phyloP scores from a whole-genome alignment of 257 asterid species.

The Dorcoceras hygrometricum region DNA sequence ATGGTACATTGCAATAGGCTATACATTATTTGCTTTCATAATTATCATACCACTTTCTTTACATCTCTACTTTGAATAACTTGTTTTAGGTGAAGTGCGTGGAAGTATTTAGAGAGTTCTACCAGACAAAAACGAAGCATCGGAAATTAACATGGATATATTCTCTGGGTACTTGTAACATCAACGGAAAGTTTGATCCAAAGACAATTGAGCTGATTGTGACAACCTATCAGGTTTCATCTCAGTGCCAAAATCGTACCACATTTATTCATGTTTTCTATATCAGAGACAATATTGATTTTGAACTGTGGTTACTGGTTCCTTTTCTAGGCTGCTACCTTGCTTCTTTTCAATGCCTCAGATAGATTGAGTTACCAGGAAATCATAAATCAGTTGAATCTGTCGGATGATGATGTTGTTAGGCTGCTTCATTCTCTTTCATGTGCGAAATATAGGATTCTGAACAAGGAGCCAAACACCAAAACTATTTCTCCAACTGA shows the following conservation, averaged over 20 bases:
- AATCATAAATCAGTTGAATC: slow-evolving; percentile 80
- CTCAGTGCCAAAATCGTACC: slow-evolving; percentile 10
- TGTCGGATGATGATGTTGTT: slow-evolving; percentile 89
- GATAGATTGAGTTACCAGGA: slow-evolving; percentile 88
- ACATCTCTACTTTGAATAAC: slow-evolving; percentile 1
- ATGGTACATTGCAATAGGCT: slow-evolving; percentile 48
- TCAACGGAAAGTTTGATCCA: slow-evolving; percentile 83
- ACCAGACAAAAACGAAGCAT: slow-evolving; percentile 97
- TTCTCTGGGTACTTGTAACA: slow-evolving; percentile 95
- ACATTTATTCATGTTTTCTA: slow-evolving; percentile 11
- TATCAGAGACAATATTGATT: slow-evolving; percentile 7
- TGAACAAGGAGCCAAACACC: slow-evolving; percentile 85
- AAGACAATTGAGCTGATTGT: slow-evolving; percentile 87
- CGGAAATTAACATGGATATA: slow-evolving; percentile 93
- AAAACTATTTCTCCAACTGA: slow-evolving; percentile 78
- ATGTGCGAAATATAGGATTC: slow-evolving; percentile 94
- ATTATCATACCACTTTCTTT: slow-evolving; percentile 13
- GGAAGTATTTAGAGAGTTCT: slow-evolving; percentile 90
- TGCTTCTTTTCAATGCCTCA: slow-evolving; percentile 82
- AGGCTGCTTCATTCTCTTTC: slow-evolving; percentile 95
- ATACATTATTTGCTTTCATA: slow-evolving; percentile 1
- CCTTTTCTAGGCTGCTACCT: slow-evolving; percentile 77
- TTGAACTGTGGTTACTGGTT: slow-evolving; percentile 3
- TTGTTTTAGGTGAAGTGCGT: slow-evolving; percentile 78
- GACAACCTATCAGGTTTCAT: slow-evolving; percentile 86